Evolutionary conservation across 306 rosid species (phyloP), one percentile per base, ranked within the genome.

Genomic region (Vicia faba): DNA sequence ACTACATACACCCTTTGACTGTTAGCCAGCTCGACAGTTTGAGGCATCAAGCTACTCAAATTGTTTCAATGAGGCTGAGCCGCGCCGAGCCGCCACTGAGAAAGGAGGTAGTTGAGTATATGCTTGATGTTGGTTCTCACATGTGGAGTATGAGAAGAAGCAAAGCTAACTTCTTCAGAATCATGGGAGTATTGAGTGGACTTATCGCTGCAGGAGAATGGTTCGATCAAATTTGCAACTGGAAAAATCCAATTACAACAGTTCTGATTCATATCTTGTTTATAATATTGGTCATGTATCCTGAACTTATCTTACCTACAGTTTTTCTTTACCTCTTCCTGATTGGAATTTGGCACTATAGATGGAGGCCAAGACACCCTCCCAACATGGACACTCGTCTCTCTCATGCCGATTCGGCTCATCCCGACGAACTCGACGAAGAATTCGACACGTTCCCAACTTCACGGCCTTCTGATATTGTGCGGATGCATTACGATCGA

Each of bases 81-180:
- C 87, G 98, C 13, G 95, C 98, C 2, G 98, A 92, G 79, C 98
- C 98, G 5, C 96, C 98, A 0, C 77, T 92, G 75, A 85, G 98
- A 66, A 89, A 81, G 78, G 98, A 92, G 80, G 84, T 92, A 31
- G 98, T 92, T 38, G 98, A 92, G 63, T 92, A 84, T 25, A 92
- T 92, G 98, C 89, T 92, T 68, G 98, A 92, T 77, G 98, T 92
- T 43, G 95, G 98, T 31, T 84, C 95, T 13, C 96, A 92, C 80
- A 92, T 92, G 95, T 92, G 96, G 96, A 92, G 98, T 58, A 87
- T 92, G 96, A 81, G 98, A 76, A 82, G 98, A 79, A 92, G 98
- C 83, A 92, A 92, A 61, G 98, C 98, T 12, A 92, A 92, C 65
- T 92, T 92, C 72, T 92, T 89, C 83, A 64, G 98, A 75, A 89